phyloP scores from a whole-genome alignment of 495 filamentous ascomycete genomes.

The Tetracladium setigerum region DNA sequence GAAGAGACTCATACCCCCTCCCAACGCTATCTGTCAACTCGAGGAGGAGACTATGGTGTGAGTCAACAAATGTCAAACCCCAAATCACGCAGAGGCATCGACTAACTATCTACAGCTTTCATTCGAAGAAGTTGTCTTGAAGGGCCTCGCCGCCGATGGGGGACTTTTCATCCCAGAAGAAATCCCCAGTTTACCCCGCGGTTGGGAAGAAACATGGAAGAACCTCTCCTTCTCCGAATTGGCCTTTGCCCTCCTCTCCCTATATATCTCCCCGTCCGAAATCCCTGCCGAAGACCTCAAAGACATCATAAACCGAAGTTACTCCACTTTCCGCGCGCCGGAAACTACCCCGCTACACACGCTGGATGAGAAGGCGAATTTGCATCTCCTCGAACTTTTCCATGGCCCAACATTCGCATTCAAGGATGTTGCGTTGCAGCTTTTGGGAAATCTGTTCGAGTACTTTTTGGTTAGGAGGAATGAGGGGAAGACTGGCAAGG shows the following conservation, averaged over 20 bases:
- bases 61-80: constrained; percentile 17
- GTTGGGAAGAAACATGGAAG: constrained; percentile 65
- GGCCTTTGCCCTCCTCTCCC: constrained; percentile 63
- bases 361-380: constrained; percentile 55
- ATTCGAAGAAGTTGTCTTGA: constrained; percentile 85
- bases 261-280: constrained; percentile 77
- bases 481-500: constrained; percentile 55
- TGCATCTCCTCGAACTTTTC: constrained; percentile 89
- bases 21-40: constrained; percentile 73
- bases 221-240: constrained; percentile 72
- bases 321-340: constrained; percentile 74
- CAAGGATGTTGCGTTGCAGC: constrained; percentile 87
- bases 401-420: constrained; percentile 96
- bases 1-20: constrained; percentile 46
- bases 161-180: constrained; percentile 87
- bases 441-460: constrained; percentile 92
- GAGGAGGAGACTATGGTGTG: constrained; percentile 75
- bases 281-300: constrained; percentile 75
- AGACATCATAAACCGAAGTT: constrained; percentile 69
- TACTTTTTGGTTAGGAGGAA: constrained; percentile 88
- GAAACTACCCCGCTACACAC: constrained; percentile 67
- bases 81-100: not conserved
- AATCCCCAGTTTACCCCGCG: constrained; percentile 53
- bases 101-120: constrained; percentile 52
- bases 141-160: constrained; percentile 81